phyloP scores from a whole-genome alignment of 768 basidiomycete species.

The Tricholoma furcatifolium region DNA sequence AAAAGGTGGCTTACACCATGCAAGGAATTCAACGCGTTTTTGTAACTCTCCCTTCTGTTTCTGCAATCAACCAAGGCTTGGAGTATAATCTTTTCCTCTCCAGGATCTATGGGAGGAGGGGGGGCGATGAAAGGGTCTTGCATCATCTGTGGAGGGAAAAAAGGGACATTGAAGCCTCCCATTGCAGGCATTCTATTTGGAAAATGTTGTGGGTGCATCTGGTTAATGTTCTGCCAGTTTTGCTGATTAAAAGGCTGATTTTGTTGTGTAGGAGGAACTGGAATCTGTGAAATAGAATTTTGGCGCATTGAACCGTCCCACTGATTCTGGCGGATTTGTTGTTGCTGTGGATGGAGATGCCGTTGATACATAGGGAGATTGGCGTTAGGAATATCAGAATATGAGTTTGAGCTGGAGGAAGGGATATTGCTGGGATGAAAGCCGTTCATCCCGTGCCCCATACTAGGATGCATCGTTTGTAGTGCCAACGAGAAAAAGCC shows the following conservation, averaged over 20 bases:
- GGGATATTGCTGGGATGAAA: conserved; percentile 28
- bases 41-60: conserved; percentile 50
- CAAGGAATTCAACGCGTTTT: conserved; percentile 62
- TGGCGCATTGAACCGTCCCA: conserved; percentile 26
- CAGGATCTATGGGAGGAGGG: conserved; percentile 49
- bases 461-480: conserved; percentile 21
- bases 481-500: conserved; percentile 4
- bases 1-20: conserved; percentile 51
- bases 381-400: conserved; percentile 25
- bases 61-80: conserved; percentile 42
- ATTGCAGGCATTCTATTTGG: conserved; percentile 29
- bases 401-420: conserved; percentile 34
- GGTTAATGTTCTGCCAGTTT: conserved; percentile 28
- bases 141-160: conserved; percentile 51
- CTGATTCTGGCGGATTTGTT: conserved; percentile 25
- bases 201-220: conserved; percentile 31
- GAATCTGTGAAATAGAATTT: conserved; percentile 15
- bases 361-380: conserved; percentile 8
- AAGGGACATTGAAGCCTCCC: conserved; percentile 35
- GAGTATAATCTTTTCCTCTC: conserved; percentile 62
- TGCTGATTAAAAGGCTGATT: conserved; percentile 32
- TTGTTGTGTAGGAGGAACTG: conserved; percentile 27
- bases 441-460: conserved; percentile 27
- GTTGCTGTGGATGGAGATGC: conserved; percentile 10
- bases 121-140: conserved; percentile 52